Percentiles rank a stretch among this genome's conserved stretches.
Conservation (phyloP, 306 rosid genomes). For the Acacia crassicarpa region DNA sequence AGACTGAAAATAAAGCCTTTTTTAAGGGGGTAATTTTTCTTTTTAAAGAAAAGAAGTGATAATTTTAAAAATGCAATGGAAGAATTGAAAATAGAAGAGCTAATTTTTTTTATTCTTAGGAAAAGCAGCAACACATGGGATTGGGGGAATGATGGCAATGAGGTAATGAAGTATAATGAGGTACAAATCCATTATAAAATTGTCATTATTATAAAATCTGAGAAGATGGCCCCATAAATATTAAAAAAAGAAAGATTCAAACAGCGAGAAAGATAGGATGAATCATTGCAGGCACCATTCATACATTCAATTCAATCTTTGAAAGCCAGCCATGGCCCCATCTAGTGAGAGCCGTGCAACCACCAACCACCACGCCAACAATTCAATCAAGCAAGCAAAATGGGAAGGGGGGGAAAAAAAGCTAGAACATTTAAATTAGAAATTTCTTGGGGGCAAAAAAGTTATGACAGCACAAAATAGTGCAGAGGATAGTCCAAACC, state of each 20-base stretch:
- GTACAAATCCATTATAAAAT: not conserved
- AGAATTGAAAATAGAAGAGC: not conserved
- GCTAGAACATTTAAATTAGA: not conserved
- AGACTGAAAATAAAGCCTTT: not conserved
- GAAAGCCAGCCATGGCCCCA: slow-evolving; percentile 18
- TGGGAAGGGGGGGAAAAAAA: not conserved
- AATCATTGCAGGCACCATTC: not conserved
- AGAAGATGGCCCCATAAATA: slow-evolving; percentile 15
- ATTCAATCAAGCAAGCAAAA: too few relatives aligned
- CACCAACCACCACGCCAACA: not conserved
- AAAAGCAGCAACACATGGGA: not conserved
- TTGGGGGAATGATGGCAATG: not conserved
- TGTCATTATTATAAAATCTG: slow-evolving; percentile 16
- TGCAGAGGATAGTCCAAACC: not conserved
- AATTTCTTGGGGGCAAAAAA: not conserved
- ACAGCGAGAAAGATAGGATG: not conserved
- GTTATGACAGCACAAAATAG: not conserved
- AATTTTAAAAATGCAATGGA: not conserved
- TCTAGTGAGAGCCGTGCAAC: not conserved
- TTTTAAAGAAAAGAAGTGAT: not conserved
- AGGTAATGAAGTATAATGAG: not conserved
- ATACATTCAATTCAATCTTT: not conserved
- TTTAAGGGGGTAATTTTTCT: not conserved
- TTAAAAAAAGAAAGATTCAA: not conserved
- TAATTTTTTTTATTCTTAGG: not conserved